A percentile compares a stretch with the other conserved stretches of the same genome.
These are phyloP conservation scores for Candida chilensis DNA, from an alignment of 805 yeast species.

Conservation along the genomic window DNA sequence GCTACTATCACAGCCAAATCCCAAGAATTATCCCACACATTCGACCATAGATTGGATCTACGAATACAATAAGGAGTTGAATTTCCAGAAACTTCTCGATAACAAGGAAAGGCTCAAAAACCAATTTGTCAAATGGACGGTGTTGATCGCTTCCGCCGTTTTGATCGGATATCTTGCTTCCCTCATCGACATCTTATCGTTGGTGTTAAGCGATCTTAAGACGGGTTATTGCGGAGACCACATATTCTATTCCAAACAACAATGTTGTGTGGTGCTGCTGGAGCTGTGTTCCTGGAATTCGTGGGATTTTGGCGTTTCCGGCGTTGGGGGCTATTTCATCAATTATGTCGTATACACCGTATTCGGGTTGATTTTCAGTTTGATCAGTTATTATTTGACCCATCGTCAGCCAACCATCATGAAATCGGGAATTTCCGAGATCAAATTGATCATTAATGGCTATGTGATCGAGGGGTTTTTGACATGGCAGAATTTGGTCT, in stretches of 20 bases:
- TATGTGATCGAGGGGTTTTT: conserved; percentile 45
- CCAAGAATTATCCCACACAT: conserved; percentile 1
- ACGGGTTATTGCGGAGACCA: conserved; percentile 19
- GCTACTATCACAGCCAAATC: neutral
- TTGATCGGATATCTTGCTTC: conserved; percentile 40
- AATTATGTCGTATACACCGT: conserved; percentile 3
- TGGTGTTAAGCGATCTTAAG: conserved; percentile 41
- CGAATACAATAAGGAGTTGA: conserved; percentile 14
- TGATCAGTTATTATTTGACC: conserved; percentile 1
- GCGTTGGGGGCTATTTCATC: conserved; percentile 1
- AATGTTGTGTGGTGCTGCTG: too few species aligned
- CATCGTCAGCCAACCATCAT: conserved; percentile 18
- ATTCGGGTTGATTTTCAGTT: conserved; percentile 1
- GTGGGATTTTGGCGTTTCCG: conserved; percentile 23
- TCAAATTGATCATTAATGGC: conserved; percentile 62
- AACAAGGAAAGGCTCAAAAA: conserved; percentile 3
- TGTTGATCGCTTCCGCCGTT: conserved; percentile 33
- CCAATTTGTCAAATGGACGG: conserved; percentile 31
- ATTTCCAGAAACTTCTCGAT: neutral
- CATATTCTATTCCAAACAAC: too few species aligned
- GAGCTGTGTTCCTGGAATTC: conserved; percentile 15
- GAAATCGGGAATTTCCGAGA: conserved; percentile 67
- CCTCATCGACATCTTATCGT: conserved; percentile 37
- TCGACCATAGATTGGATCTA: conserved; percentile 20
- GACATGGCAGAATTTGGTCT: conserved; percentile 38